A percentile compares a stretch with the other conserved stretches of the same genome.
Evolutionary conservation across 805 yeast species (phyloP).

Genomic region (Teunomyces cretensis): DNA sequence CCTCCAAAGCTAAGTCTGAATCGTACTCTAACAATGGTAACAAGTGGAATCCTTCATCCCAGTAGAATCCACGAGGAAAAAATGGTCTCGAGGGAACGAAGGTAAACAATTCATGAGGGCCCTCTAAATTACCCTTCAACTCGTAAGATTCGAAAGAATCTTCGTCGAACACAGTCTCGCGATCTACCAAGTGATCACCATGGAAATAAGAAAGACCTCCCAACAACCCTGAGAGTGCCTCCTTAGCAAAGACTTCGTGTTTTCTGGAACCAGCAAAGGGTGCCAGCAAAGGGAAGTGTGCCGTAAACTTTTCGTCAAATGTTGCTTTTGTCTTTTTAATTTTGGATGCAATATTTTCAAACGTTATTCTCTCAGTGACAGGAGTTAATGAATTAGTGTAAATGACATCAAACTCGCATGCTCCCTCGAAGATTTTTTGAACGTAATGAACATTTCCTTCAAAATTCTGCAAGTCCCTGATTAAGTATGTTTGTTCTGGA

Average conservation of each 20-base stretch:
- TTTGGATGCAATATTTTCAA: conserved; percentile 33
- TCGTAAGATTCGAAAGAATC: conserved; percentile 60
- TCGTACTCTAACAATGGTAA: conserved; percentile 82
- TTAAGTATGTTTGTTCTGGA: conserved; percentile 48
- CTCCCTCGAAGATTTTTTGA: conserved; percentile 74
- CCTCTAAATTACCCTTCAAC: conserved; percentile 61
- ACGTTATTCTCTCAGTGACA: conserved; percentile 34
- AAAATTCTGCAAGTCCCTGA: conserved; percentile 59
- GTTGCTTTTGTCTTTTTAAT: conserved; percentile 30
- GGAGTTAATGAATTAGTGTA: conserved; percentile 51
- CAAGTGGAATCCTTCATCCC: conserved; percentile 98
- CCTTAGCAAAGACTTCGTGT: conserved; percentile 65
- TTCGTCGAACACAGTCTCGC: conserved; percentile 65
- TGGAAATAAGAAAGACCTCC: conserved; percentile 90
- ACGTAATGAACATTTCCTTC: conserved; percentile 78
- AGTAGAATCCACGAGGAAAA: conserved; percentile 94
- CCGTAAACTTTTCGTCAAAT: conserved; percentile 54
- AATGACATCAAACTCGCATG: conserved; percentile 70
- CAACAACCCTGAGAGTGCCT: conserved; percentile 73
- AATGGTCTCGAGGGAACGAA: conserved; percentile 90
- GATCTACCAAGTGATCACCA: conserved; percentile 81
- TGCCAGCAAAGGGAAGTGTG: conserved; percentile 47
- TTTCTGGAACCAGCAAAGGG: conserved; percentile 50
- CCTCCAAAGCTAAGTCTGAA: conserved; percentile 75
- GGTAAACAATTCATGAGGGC: conserved; percentile 75